Evolutionary conservation across 371 early-diverging fungal genomes (phyloP).

Genomic region (Rhizomucor pusillus): DNA sequence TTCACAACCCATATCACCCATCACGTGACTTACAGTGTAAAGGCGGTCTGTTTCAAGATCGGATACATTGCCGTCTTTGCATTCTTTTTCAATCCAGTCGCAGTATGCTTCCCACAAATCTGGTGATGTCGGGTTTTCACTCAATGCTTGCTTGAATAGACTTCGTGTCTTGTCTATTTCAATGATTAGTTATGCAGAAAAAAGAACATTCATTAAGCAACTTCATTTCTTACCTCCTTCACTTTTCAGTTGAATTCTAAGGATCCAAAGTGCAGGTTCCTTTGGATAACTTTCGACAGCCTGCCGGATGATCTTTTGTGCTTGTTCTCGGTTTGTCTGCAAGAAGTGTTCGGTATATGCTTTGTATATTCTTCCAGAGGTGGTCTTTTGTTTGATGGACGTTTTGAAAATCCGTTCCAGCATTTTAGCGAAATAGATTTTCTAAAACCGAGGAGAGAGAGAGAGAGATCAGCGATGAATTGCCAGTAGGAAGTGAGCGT

Average conservation of each 20-base stretch:
- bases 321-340: conserved; percentile 17
- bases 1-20: conserved; percentile 12
- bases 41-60: neutral
- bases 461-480: conserved; percentile 1
- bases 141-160: conserved; percentile 32
- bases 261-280: conserved; percentile 40
- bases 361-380: conserved; percentile 47
- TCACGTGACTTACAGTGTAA: conserved; percentile 11
- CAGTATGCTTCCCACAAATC: conserved; percentile 48
- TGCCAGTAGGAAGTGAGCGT: neutral
- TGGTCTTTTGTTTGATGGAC: conserved; percentile 32
- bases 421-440: conserved; percentile 43
- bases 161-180: conserved; percentile 14
- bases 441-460: too few relatives aligned
- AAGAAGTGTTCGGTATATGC: conserved; percentile 33
- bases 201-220: too few relatives aligned
- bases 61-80: neutral
- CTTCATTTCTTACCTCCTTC: conserved; percentile 8
- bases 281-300: conserved; percentile 41
- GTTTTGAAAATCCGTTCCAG: conserved; percentile 26
- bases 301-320: too few relatives aligned
- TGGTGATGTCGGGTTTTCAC: conserved; percentile 33
- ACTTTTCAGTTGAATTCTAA: conserved; percentile 23
- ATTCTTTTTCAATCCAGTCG: conserved; percentile 26
- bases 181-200: neutral